Conservation (phyloP, 1,139 yeast species). For the Hemisphaericaspora subhashii region DNA sequence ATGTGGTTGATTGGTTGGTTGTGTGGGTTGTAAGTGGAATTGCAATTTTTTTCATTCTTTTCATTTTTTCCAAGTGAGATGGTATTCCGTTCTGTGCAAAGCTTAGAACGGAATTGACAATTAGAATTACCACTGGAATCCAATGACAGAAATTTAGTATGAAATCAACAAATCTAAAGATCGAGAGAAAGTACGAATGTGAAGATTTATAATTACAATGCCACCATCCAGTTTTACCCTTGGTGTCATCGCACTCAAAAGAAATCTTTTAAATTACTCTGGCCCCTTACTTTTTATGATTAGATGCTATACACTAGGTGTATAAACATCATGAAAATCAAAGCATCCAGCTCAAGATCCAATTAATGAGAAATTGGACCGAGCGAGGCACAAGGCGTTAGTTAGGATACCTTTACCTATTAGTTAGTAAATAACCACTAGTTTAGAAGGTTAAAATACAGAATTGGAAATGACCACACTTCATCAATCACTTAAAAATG, state of each 20-base stretch:
- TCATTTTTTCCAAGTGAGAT: no score
- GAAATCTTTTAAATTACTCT: conserved; percentile 48
- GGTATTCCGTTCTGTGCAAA: no score
- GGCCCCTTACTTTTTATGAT: conserved; percentile 51
- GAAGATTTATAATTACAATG: conserved; percentile 70
- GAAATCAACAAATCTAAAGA: no score
- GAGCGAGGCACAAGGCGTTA: conserved; percentile 73
- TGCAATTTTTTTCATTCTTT: conserved; percentile 1
- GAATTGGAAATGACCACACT: conserved; percentile 15
- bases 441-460: no score
- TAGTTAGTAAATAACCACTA: no score
- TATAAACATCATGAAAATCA: conserved; percentile 2
- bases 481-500: conserved; percentile 9
- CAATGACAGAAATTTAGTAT: no score
- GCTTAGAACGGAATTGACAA: no score
- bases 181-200: no score
- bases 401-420: no score
- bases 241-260: conserved; percentile 80
- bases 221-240: conserved; percentile 54
- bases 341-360: conserved; percentile 61
- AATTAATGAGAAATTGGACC: conserved; percentile 35
- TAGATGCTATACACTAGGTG: not conserved
- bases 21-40: not conserved
- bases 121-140: no score
- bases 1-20: not conserved